Percentiles rank a stretch among this genome's conserved stretches.
These are phyloP conservation scores for Apiotrichum montevideense DNA, from an alignment of 1,284 basidiomycete species.

Conservation along the genomic window DNA sequence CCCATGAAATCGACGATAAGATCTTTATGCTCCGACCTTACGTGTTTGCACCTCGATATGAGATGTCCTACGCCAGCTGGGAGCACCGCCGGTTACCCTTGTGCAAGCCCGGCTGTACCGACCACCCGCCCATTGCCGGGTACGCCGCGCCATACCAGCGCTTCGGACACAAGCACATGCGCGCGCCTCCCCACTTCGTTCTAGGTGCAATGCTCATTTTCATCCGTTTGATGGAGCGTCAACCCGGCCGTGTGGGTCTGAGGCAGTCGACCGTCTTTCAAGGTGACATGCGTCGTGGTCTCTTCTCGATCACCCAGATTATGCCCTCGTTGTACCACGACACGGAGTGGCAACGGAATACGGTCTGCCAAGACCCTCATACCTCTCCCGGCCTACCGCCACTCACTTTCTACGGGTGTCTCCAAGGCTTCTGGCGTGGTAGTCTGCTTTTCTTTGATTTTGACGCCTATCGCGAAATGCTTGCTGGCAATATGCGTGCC, in stretches of 20 bases:
- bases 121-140: constrained; percentile 19
- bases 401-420: constrained; percentile 42
- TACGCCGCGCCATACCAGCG: constrained; percentile 36
- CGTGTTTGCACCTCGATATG: constrained; percentile 52
- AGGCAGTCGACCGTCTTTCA: constrained; percentile 23
- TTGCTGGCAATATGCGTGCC: constrained; percentile 47
- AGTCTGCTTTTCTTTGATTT: constrained; percentile 53
- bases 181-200: constrained; percentile 35
- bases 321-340: constrained; percentile 42
- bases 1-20: constrained; percentile 49
- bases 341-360: constrained; percentile 45
- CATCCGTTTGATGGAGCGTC: constrained; percentile 35
- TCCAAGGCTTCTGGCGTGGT: constrained; percentile 52
- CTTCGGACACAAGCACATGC: constrained; percentile 39
- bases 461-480: constrained; percentile 50
- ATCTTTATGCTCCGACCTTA: constrained; percentile 52
- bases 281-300: constrained; percentile 11
- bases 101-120: constrained; percentile 21
- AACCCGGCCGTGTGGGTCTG: constrained; percentile 30
- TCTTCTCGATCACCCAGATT: constrained; percentile 30
- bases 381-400: constrained; percentile 47
- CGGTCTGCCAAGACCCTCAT: constrained; percentile 47
- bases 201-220: constrained; percentile 34
- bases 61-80: constrained; percentile 50
- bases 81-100: constrained; percentile 43